Conservation (phyloP, 2,329 filamentous ascomycete species). For the Penicillium sp. region DNA sequence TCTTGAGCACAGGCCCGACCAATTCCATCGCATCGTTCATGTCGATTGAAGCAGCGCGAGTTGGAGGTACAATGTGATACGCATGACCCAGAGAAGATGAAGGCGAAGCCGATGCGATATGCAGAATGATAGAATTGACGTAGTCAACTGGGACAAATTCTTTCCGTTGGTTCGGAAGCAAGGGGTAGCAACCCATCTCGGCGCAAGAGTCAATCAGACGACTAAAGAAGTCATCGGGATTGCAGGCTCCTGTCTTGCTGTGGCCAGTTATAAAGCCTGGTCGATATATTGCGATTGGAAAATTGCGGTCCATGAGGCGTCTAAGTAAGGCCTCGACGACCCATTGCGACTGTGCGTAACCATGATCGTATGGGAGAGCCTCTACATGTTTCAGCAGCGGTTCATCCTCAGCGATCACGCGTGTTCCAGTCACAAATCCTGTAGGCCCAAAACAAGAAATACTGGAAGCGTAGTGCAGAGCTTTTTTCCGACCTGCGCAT, state of each 20-base stretch:
- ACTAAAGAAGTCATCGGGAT: slow-evolving; percentile 78
- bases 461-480: slow-evolving; percentile 23
- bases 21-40: slow-evolving; percentile 15
- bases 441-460: slow-evolving; percentile 13
- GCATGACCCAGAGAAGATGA: slow-evolving; percentile 12
- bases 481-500: slow-evolving; percentile 31
- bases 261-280: slow-evolving; percentile 77
- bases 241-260: slow-evolving; percentile 54
- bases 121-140: slow-evolving; percentile 17
- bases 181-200: slow-evolving; percentile 51
- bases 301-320: slow-evolving; percentile 65
- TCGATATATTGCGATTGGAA: slow-evolving; percentile 65
- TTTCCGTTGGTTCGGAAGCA: slow-evolving; percentile 21
- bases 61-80: slow-evolving; percentile 19
- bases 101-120: slow-evolving; percentile 15
- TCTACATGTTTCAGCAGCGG: slow-evolving; percentile 12
- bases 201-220: slow-evolving; percentile 74
- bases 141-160: slow-evolving; percentile 28
- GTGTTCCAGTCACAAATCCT: slow-evolving; percentile 17
- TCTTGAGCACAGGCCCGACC: neutral
- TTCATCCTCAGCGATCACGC: slow-evolving; percentile 18
- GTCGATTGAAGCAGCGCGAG: slow-evolving; percentile 8
- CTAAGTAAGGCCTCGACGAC: slow-evolving; percentile 61
- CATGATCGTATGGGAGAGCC: slow-evolving; percentile 54
- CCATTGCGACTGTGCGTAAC: slow-evolving; percentile 86